Percentiles rank a stretch among this genome's conserved stretches.
These are phyloP conservation scores for Pestalotiopsis sp. DNA, from an alignment of 2,329 filamentous ascomycete genomes.

Conservation along the genomic window DNA sequence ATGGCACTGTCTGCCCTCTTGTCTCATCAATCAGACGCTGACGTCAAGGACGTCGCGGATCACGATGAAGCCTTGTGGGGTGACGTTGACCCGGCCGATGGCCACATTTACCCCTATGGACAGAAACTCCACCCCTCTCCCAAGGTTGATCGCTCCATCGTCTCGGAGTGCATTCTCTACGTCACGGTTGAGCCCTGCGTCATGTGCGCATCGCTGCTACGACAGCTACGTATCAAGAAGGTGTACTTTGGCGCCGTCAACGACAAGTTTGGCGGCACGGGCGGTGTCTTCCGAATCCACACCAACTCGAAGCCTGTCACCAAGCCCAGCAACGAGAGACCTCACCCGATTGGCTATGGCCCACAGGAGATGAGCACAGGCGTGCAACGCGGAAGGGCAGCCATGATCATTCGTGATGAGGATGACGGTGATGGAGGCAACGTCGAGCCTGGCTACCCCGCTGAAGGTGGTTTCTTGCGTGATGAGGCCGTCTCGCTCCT, in stretches of 20 bases:
- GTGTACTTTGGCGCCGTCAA: conserved; percentile 97
- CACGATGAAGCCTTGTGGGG: conserved; percentile 45
- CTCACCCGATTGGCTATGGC: conserved; percentile 34
- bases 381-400: conserved; percentile 40
- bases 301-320: conserved; percentile 52
- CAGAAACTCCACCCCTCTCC: conserved; percentile 58
- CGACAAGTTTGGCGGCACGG: conserved; percentile 95
- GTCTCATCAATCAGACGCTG: conserved; percentile 39
- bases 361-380: conserved; percentile 24
- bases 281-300: conserved; percentile 89
- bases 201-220: conserved; percentile 94
- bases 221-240: conserved; percentile 83
- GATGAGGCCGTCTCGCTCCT: conserved; percentile 93
- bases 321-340: conserved; percentile 23
- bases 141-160: conserved; percentile 66
- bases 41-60: conserved; percentile 26
- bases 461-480: conserved; percentile 83
- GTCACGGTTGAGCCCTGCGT: conserved; percentile 98
- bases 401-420: conserved; percentile 37
- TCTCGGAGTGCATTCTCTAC: conserved; percentile 78
- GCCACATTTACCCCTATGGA: conserved; percentile 63
- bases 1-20: conserved; percentile 72
- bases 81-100: conserved; percentile 56
- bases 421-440: conserved; percentile 61
- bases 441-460: conserved; percentile 78